Base-by-base conservation (phyloP, 106 monocot species). In the Apostasia shenzhenica region DNA sequence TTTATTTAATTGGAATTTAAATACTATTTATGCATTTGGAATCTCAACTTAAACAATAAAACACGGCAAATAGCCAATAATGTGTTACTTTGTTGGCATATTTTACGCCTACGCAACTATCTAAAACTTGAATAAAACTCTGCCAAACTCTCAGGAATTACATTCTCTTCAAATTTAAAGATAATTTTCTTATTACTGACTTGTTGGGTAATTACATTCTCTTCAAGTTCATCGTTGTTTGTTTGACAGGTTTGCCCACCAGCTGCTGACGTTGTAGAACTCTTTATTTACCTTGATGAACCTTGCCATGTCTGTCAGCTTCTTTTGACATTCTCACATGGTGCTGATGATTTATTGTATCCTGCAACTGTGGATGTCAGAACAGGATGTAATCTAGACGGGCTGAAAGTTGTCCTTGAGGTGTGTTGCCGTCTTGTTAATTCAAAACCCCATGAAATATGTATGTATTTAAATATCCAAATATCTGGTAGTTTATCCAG, bases 301-400 rank as follows among this genome's bases (percentile, higher is more conserved):
- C 99, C 99, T 74, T 93, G 93, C 70, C 93, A 99, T 81, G 85
- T 99, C 61, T 90, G 87, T 68, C 79, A 93, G 68, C 83, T 99
- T 75, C 99, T 99, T 82, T 75, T 99, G 67, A 99, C 93, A 57
- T 75, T 99, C 67, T 78, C 97, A 70, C 86, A 90, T 77, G 99
- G 85, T 65, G 85, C 61, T 39, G 90, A 90, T 59, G 97, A 99
- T 87, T 85, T 82, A 11, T 82, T 84, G 50, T 93, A 80, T 85
- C 93, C 93, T 40, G 87, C 87, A 59, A 82, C 79, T 41, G 80
- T 99, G 39, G 99, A 99, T 84, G 85, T 99, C 52, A 78, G 93
- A 75, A 79, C 88, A 71, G 99, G 99, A 54, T 74, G 78, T 59
- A 85, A 69, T 70, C 61, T 99, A 66, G 99, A 99, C 80, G 75